These are phyloP conservation scores for Candida ulmi DNA, from an alignment of 805 yeast species.

Conservation along the genomic window DNA sequence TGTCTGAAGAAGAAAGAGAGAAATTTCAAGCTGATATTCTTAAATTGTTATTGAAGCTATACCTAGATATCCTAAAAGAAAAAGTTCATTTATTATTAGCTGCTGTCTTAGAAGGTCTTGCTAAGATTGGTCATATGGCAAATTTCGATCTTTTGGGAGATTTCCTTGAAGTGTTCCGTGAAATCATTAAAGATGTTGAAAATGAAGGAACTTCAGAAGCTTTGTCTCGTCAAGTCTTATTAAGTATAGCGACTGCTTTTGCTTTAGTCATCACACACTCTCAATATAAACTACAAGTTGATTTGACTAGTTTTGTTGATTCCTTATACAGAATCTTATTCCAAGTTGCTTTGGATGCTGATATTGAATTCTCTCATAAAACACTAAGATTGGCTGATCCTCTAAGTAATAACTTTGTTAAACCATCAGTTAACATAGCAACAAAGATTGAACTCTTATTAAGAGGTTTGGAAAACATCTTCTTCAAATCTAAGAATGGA, in stretches of 20 bases:
- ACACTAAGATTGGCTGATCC: conserved; percentile 81
- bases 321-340: conserved; percentile 66
- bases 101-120: conserved; percentile 84
- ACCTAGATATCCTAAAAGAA: conserved; percentile 68
- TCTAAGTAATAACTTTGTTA: conserved; percentile 37
- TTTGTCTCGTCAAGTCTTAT: conserved; percentile 59
- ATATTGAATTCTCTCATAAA: conserved; percentile 80
- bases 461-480: conserved; percentile 72
- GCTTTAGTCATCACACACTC: conserved; percentile 74
- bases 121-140: conserved; percentile 86
- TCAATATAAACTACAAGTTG: conserved; percentile 68
- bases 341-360: conserved; percentile 69
- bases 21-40: conserved; percentile 78
- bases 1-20: conserved; percentile 84
- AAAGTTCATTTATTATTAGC: conserved; percentile 68
- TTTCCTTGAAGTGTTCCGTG: conserved; percentile 82
- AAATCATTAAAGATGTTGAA: conserved; percentile 53
- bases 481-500: conserved; percentile 70
- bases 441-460: conserved; percentile 84
- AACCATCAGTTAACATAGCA: conserved; percentile 77
- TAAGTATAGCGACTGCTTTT: conserved; percentile 88
- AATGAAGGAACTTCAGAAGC: conserved; percentile 41
- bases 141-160: conserved; percentile 92
- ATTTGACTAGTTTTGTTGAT: conserved; percentile 73
- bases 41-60: conserved; percentile 63